These are phyloP conservation scores for Trifolium subterraneum DNA, from an alignment of 306 rosid species.

Conservation along the genomic window DNA sequence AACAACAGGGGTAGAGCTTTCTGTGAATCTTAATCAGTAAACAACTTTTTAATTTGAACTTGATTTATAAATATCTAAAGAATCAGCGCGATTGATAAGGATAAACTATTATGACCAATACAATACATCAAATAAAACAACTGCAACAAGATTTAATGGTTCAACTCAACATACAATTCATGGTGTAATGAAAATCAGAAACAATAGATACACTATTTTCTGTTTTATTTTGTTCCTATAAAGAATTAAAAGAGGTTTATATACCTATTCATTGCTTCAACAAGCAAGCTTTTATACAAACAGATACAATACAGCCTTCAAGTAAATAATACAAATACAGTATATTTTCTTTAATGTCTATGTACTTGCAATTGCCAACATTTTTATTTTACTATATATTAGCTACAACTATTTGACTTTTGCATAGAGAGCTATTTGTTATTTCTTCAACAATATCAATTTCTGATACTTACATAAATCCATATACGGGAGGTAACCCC, in stretches of 20 bases:
- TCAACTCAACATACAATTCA: background rate
- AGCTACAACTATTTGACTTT: conserved; percentile 23
- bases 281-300: conserved; percentile 29
- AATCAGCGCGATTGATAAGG: background rate
- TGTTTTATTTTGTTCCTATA: conserved; percentile 3
- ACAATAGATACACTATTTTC: conserved; percentile 17
- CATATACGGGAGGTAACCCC: background rate
- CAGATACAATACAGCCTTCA: conserved; percentile 29
- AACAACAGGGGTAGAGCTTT: no score
- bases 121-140: background rate
- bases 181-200: conserved; percentile 30
- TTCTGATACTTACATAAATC: background rate
- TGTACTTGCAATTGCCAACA: conserved; percentile 27
- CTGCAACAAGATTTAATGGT: background rate
- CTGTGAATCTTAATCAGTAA: no score
- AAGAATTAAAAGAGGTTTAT: conserved; percentile 2
- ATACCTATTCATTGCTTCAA: background rate
- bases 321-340: conserved; percentile 3
- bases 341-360: conserved; percentile 19
- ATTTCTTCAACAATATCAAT: conserved; percentile 8
- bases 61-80: background rate
- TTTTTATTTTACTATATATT: conserved; percentile 1
- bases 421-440: conserved; percentile 11
- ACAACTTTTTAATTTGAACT: background rate
- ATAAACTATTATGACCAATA: no score